Evolutionary conservation across 805 yeast genomes (phyloP).

Genomic region (Maudiozyma barnettii): DNA sequence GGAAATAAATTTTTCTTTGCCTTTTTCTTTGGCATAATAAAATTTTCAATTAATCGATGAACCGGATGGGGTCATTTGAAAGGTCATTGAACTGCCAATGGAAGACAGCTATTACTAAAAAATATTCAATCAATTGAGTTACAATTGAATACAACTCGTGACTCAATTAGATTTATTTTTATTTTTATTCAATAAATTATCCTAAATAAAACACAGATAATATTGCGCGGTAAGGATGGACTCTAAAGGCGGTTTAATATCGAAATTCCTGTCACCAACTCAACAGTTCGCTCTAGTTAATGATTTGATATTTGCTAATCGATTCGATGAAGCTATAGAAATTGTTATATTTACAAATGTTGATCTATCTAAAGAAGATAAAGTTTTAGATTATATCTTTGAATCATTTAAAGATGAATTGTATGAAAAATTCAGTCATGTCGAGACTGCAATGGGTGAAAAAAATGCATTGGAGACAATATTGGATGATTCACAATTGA

Average conservation of each 20-base stretch:
- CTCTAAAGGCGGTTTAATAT: constrained; percentile 1
- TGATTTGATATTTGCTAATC: background rate
- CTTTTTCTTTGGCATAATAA: too few relatives aligned
- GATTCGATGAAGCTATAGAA: constrained; percentile 9
- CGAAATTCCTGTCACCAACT: constrained; percentile 1
- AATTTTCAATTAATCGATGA: too few relatives aligned
- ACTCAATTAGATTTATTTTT: too few relatives aligned
- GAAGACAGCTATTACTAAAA: too few relatives aligned
- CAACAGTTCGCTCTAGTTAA: constrained; percentile 7
- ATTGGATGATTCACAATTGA: constrained; percentile 5
- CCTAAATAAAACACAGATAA: background rate
- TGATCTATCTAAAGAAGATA: constrained; percentile 4
- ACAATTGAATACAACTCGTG: background rate
- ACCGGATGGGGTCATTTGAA: too few relatives aligned
- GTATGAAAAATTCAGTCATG: background rate
- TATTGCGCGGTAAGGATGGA: background rate
- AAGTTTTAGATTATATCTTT: constrained; percentile 2
- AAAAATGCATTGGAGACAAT: constrained; percentile 1
- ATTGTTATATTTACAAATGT: constrained; percentile 5
- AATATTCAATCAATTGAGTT: too few relatives aligned
- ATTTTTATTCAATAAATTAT: background rate
- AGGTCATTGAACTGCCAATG: too few relatives aligned
- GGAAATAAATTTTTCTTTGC: too few relatives aligned
- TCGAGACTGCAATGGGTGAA: background rate
- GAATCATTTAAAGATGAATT: background rate